Evolutionary conservation across 192 early-diverging fungal species (phyloP), one percentile per base, ranked within the genome.

Genomic region (Endogone sp.): DNA sequence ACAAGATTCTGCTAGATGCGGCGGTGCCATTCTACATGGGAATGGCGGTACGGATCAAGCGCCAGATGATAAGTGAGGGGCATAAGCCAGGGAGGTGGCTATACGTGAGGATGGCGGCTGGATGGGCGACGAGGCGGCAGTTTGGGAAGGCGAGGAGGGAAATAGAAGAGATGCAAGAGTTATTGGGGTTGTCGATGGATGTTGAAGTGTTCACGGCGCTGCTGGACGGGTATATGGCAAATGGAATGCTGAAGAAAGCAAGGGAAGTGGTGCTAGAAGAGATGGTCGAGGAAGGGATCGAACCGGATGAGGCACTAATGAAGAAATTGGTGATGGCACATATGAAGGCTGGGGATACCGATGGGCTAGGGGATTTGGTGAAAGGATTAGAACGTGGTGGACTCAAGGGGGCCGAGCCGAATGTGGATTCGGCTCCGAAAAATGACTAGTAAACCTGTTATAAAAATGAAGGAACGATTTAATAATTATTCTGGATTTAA

Each of bases 61-160:
- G 65, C 24, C 58, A 75, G 56, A 71, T 75, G 64, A 27, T 55
- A 2, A 3, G 59, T 9, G 61, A 69, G 13, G 69, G 74, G n/a
- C 49, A 64, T 55, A 75, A 71, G 44, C 64, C 66, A 3, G 44
- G 27, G 11, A 61, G 29, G 29, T 10, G 16, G 10, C n/a, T 64
- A 3, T 70, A 68, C 49, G 64, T 66, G 37, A 26, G 65, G 4
- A 66, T 75, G 10, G 70, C 69, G 3, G 27, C 29, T 9, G 63
- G 24, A 11, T 66, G 64, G 59, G 59, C 64, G 3, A 64, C 28
- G 27, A 70, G 56, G 23, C 62, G 73, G 13, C 56, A 63, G 28
- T 56, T 75, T 8, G 54, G 29, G 4, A 75, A 70, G 60, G 73
- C 64, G 2, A 37, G 68, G 22, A 11, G 31, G 16, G 58, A 62